Conservation (phyloP, 2,329 filamentous ascomycete species). For the Acephala macrosclerotiorum region DNA sequence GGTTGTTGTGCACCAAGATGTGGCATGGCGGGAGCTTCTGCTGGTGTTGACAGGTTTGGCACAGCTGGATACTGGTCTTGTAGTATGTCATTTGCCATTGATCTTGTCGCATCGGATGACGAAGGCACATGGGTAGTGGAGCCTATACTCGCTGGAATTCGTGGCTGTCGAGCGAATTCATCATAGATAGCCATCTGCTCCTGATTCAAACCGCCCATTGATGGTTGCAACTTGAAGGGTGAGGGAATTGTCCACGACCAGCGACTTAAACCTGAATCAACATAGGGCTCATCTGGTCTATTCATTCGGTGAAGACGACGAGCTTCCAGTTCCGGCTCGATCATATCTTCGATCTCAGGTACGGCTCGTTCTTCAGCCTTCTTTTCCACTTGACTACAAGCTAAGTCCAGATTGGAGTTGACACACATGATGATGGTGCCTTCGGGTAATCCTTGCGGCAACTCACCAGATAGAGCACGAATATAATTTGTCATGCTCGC, state of each 20-base stretch:
- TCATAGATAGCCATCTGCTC: conserved; percentile 97
- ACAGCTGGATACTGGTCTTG: conserved; percentile 67
- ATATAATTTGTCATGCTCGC: conserved; percentile 99
- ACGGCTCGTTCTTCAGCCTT: conserved; percentile 93
- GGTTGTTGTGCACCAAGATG: conserved; percentile 60
- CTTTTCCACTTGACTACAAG: conserved; percentile 93
- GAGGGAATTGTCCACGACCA: conserved; percentile 96
- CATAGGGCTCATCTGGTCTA: conserved; percentile 83
- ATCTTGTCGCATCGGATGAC: conserved; percentile 66
- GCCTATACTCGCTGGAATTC: conserved; percentile 63
- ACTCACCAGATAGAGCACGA: conserved; percentile 69
- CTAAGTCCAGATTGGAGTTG: conserved; percentile 94
- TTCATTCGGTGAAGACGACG: conserved; percentile 78
- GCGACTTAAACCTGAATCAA: conserved; percentile 81
- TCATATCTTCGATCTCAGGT: conserved; percentile 93
- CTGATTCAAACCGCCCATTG: conserved; percentile 76
- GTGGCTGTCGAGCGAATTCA: conserved; percentile 88
- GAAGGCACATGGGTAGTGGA: conserved; percentile 63
- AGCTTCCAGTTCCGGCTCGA: conserved; percentile 80
- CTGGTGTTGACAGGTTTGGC: conserved; percentile 64
- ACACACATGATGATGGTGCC: conserved; percentile 98
- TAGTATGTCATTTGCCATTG: conserved; percentile 68
- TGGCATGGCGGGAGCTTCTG: conserved; percentile 62
- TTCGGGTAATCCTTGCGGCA: conserved; percentile 85
- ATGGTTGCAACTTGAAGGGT: conserved; percentile 85